These are phyloP conservation scores for Blastocladiella britannica DNA, from an alignment of 192 early-diverging fungal genomes.

Conservation along the genomic window DNA sequence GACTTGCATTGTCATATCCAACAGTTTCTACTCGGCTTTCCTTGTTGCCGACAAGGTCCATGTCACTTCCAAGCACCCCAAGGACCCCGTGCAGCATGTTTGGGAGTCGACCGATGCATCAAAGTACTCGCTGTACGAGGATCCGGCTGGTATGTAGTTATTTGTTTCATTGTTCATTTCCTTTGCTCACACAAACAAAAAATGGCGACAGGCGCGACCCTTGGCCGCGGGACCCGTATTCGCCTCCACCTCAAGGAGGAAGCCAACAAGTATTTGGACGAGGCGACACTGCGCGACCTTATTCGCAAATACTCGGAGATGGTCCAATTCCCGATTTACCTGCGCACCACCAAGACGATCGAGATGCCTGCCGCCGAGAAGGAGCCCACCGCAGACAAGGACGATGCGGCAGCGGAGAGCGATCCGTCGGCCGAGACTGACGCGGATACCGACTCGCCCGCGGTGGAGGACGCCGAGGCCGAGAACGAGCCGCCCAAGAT, in stretches of 20 bases:
- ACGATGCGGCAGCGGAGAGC: slow-evolving; percentile 10
- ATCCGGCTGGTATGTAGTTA: too few relatives aligned
- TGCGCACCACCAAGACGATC: slow-evolving; percentile 36
- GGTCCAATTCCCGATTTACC: slow-evolving; percentile 92
- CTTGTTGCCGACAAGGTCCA: slow-evolving; percentile 86
- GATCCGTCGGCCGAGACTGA: slow-evolving; percentile 21
- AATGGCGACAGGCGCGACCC: slow-evolving; percentile 68
- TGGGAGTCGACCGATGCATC: slow-evolving; percentile 87
- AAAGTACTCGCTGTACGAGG: too few relatives aligned
- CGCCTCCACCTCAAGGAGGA: slow-evolving; percentile 75
- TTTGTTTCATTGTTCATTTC: too few relatives aligned
- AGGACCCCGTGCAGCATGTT: slow-evolving; percentile 57
- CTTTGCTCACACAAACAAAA: too few relatives aligned
- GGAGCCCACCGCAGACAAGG: slow-evolving; percentile 8
- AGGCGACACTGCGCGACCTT: slow-evolving; percentile 37
- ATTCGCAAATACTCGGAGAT: slow-evolving; percentile 85
- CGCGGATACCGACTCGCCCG: slow-evolving; percentile 30
- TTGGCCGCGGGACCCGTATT: slow-evolving; percentile 89
- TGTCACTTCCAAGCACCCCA: slow-evolving; percentile 70
- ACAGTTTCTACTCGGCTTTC: slow-evolving; percentile 95
- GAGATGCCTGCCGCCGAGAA: slow-evolving; percentile 16
- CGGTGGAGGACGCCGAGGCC: slow-evolving; percentile 24
- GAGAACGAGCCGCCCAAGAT: slow-evolving; percentile 18
- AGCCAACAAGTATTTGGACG: slow-evolving; percentile 59
- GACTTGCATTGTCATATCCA: too few relatives aligned